Evolutionary conservation across 1,139 yeast species (phyloP).

Genomic region (Chernovozyma aurita): DNA sequence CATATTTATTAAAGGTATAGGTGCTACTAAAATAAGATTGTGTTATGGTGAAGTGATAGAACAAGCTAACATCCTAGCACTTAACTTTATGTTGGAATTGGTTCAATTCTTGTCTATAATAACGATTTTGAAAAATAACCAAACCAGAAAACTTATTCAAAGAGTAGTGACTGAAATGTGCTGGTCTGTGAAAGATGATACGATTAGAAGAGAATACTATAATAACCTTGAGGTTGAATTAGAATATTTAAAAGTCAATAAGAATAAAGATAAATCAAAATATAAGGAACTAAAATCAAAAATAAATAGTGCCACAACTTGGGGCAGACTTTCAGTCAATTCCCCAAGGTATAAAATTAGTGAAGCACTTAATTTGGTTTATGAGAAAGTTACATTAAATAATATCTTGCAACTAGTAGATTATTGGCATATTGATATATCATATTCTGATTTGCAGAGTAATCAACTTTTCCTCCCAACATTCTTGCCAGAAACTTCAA

Average conservation of each 20-base stretch:
- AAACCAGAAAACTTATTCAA: slow-evolving; percentile 1
- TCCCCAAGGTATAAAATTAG: slow-evolving; percentile 20
- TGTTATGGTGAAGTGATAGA: slow-evolving; percentile 30
- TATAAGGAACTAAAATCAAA: slow-evolving; percentile 6
- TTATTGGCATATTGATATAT: neutral
- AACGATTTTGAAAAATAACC: neutral
- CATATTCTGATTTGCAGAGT: neutral
- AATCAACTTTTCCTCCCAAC: neutral
- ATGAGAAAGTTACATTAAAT: neutral
- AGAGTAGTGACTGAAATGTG: slow-evolving; percentile 22
- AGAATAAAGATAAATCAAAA: neutral
- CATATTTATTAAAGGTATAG: neutral
- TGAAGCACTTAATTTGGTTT: slow-evolving; percentile 10
- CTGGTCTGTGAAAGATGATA: slow-evolving; percentile 32
- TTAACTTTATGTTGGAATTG: slow-evolving; percentile 18
- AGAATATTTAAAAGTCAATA: slow-evolving; percentile 1
- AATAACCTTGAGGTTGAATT: slow-evolving; percentile 3
- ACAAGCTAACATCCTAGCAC: slow-evolving; percentile 24
- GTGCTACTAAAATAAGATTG: slow-evolving; percentile 14
- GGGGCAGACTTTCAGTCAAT: slow-evolving; percentile 19
- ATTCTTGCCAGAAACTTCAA: slow-evolving; percentile 2
- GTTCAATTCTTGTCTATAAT: slow-evolving; percentile 11
- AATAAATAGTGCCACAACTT: slow-evolving; percentile 13
- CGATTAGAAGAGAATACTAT: slow-evolving; percentile 18
- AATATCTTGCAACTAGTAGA: neutral